These are phyloP conservation scores for Gnomoniopsis sp. DNA, from an alignment of 2,329 filamentous ascomycete genomes.

Conservation along the genomic window DNA sequence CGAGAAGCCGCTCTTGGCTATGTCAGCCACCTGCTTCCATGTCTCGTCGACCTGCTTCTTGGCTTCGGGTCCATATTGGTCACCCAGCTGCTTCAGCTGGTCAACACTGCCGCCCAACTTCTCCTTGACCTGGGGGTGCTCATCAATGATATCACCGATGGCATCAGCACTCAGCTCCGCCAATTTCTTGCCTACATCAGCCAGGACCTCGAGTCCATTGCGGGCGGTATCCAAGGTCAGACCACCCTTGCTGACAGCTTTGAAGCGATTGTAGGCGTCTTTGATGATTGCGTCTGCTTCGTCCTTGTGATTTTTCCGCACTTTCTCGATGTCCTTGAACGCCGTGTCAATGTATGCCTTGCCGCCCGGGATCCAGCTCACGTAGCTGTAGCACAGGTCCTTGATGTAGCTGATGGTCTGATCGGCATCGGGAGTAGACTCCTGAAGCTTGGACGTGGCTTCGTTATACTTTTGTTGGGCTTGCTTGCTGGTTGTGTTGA, in stretches of 20 bases:
- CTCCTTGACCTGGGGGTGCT: conserved; percentile 70
- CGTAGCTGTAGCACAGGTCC: conserved; percentile 65
- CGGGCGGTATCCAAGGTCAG: conserved; percentile 60
- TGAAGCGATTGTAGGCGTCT: conserved; percentile 66
- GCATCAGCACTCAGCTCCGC: conserved; percentile 61
- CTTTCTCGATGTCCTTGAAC: conserved; percentile 68
- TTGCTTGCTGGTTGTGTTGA: conserved; percentile 39
- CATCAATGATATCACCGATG: conserved; percentile 62
- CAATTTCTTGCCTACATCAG: conserved; percentile 58
- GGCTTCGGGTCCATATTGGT: conserved; percentile 69
- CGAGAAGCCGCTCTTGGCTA: conserved; percentile 60
- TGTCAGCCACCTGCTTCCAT: conserved; percentile 62
- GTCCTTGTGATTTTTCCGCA: conserved; percentile 63
- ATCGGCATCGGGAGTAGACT: conserved; percentile 62
- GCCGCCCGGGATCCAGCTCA: conserved; percentile 68
- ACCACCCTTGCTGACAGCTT: conserved; percentile 55
- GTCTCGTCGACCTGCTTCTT: conserved; percentile 74
- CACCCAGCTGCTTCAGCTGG: conserved; percentile 65
- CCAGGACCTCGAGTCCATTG: conserved; percentile 59
- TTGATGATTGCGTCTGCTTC: conserved; percentile 68
- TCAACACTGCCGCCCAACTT: conserved; percentile 66
- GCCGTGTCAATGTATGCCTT: conserved; percentile 63
- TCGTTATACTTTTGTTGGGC: conserved; percentile 59
- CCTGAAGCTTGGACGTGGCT: conserved; percentile 57
- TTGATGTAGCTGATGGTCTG: conserved; percentile 65